Evolutionary conservation across 129 eudicot genomes (phyloP), one percentile per base, ranked within the genome.

Genomic region (Lonicera japonica): DNA sequence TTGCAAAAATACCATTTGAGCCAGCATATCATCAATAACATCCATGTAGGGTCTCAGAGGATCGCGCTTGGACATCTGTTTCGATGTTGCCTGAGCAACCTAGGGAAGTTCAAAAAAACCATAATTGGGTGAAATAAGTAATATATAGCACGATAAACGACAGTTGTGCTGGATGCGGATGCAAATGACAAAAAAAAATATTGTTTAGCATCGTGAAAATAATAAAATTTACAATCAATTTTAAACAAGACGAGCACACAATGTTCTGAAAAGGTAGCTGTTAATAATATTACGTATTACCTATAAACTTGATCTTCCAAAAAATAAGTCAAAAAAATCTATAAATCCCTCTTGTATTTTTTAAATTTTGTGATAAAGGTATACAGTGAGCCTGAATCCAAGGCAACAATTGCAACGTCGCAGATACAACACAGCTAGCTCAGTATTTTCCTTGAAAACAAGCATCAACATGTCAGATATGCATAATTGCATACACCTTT

Each of bases 71-170:
- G 96, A 75, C 86, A 91, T 87, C 65, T 91, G 98, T 55, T 84
- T 91, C 16, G 98, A 87, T 48, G 96, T 91, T 48, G 84, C 96
- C 77, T 91, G 94, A 36, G 95, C 98, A 68, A 87, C 88, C 98
- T 91, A 66, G 53, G 23, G 51, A 47, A 70, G 14, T 36, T 38
- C 25, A 60, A 29, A 61, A 61, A 5, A 16, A 73, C 21, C 21
- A 51, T 25, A 64, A 50, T 54, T 45, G 16, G 46, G 75, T 55
- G 50, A 29, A 71, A 20, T 63, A 55, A 67, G 39, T 48, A 38
- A 75, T 48, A 74, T 25, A 23, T 39, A 24, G 23, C 38, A 47
- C 8, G 36, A 12, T 16, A 22, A 72, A 20, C 23, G 17, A 56
- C 14, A 25, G 56, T 14, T 41, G 23, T 46, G 24, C 65, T 19